A percentile compares a stretch with the other conserved stretches of the same genome.
These are phyloP conservation scores for Hypoxylon sp. DNA, from an alignment of 2,329 filamentous ascomycete genomes.

Conservation along the genomic window DNA sequence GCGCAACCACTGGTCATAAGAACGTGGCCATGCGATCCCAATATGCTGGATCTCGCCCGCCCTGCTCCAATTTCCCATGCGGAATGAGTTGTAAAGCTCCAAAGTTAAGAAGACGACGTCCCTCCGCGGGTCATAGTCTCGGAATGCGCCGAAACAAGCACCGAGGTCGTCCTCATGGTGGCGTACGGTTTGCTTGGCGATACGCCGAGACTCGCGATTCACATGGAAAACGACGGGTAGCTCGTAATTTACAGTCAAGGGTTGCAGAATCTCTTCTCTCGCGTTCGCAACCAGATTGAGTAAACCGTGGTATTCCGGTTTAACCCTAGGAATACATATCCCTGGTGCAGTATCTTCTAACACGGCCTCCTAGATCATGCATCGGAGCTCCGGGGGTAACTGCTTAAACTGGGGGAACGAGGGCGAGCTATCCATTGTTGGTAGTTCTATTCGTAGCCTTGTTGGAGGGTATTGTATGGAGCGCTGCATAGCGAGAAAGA, in stretches of 20 bases:
- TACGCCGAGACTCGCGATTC: constrained; percentile 4
- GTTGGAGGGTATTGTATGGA: background rate
- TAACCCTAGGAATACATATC: constrained; percentile 11
- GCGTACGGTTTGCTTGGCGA: background rate
- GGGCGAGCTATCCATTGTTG: background rate
- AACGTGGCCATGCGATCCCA: background rate
- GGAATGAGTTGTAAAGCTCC: background rate
- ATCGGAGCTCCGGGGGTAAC: constrained; percentile 10
- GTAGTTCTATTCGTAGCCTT: background rate
- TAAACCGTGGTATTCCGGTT: background rate
- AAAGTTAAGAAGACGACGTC: constrained; percentile 5
- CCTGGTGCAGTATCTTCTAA: background rate
- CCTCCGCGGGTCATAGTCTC: constrained; percentile 11
- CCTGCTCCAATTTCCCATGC: background rate
- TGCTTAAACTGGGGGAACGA: constrained; percentile 11
- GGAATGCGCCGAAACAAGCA: constrained; percentile 3
- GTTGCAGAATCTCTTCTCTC: constrained; percentile 3
- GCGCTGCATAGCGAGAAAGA: background rate
- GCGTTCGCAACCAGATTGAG: background rate
- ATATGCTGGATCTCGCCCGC: background rate
- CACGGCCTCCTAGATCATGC: constrained; percentile 21
- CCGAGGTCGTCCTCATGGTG: background rate
- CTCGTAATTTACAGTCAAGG: constrained; percentile 4
- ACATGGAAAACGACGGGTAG: constrained; percentile 17
- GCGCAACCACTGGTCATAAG: background rate